Conservation (phyloP, 78 protist species). For the Guillardia theta region DNA sequence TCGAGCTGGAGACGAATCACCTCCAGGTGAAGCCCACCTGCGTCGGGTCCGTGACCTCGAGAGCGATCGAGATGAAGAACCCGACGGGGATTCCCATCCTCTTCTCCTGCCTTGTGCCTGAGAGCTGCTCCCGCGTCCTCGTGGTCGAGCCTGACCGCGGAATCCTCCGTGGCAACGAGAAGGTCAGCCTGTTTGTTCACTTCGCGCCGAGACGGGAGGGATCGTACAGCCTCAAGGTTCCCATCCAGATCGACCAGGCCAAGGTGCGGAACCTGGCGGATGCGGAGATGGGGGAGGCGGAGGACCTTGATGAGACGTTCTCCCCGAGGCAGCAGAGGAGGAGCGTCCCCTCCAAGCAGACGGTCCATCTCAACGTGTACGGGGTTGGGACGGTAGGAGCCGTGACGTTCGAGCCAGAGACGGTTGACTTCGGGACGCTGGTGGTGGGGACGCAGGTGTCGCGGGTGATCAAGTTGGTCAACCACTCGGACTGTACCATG, state of each 20-base stretch:
- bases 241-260: background rate
- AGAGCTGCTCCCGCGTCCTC: background rate
- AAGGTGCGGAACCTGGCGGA: background rate
- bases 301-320: background rate
- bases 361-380: background rate
- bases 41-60: background rate
- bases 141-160: background rate
- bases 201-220: background rate
- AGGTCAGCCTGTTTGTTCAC: background rate
- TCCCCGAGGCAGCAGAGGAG: background rate
- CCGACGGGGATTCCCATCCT: constrained; percentile 4
- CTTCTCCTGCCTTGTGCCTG: background rate
- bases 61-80: background rate
- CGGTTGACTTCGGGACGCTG: background rate
- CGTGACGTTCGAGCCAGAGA: background rate
- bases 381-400: background rate
- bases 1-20: background rate
- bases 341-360: background rate
- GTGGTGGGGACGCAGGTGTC: background rate
- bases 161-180: background rate
- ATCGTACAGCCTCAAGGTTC: background rate
- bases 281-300: too few relatives aligned
- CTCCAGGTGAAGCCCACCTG: constrained; percentile 33
- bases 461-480: constrained; percentile 2
- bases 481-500: background rate